Evolutionary conservation across 768 basidiomycete species (phyloP).

Genomic region (Kwoniella dendrophila): DNA sequence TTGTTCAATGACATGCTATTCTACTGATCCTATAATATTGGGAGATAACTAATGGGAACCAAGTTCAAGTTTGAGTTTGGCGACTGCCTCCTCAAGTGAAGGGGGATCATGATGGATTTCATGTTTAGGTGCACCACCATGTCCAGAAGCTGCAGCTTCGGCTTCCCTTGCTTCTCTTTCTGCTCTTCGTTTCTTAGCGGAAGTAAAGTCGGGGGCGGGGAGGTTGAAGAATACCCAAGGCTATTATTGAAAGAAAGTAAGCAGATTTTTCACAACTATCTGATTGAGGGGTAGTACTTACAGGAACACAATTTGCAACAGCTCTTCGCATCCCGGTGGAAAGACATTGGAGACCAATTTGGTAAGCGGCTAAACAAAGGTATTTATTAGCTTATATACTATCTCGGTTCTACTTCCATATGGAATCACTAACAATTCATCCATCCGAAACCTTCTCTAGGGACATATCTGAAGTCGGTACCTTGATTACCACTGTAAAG

Average conservation of each 20-base stretch:
- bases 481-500: conserved; percentile 60
- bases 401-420: neutral
- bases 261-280: neutral
- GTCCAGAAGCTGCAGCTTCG: conserved; percentile 44
- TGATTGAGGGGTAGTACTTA: conserved; percentile 27
- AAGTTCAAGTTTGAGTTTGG: conserved; percentile 38
- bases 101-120: conserved; percentile 45
- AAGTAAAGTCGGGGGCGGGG: conserved; percentile 49
- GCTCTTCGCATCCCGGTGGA: conserved; percentile 93
- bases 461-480: conserved; percentile 95
- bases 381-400: neutral
- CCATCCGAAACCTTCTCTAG: conserved; percentile 97
- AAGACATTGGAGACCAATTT: conserved; percentile 92
- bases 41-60: neutral
- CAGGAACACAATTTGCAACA: conserved; percentile 80
- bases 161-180: conserved; percentile 49
- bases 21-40: too few species aligned
- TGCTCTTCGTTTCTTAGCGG: conserved; percentile 38
- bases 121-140: conserved; percentile 43
- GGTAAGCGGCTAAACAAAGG: conserved; percentile 75
- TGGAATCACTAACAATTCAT: conserved; percentile 78
- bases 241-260: conserved; percentile 13
- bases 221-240: conserved; percentile 54
- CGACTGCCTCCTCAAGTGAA: conserved; percentile 44
- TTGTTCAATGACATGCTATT: too few species aligned